Evolutionary conservation across 1,284 basidiomycete species (phyloP), one percentile per base, ranked within the genome.

Genomic region (Athelia psychrophila): DNA sequence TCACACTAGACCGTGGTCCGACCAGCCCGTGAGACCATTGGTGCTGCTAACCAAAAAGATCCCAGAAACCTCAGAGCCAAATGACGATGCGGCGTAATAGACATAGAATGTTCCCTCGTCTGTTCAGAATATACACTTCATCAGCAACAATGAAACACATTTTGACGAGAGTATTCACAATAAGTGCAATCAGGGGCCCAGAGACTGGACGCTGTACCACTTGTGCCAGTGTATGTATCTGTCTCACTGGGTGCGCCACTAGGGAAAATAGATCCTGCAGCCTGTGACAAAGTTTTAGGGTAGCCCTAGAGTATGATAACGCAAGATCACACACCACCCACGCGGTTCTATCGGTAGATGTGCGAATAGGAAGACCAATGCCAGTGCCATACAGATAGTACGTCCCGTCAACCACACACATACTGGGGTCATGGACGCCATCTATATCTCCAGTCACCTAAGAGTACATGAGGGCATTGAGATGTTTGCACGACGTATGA

Each of bases 61-160:
- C 4, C 36, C 62, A 23, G 62, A 64, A n/a, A 60, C 56, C 49
- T 62, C 60, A 10, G 61, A 62, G 3, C 62, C 62, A 38, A 62
- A 62, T 23, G 48, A 52, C 3, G 60, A 62, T 3, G 60, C 60
- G 1, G 60, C 59, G 35, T 62, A 62, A 51, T 58, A 62, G n/a
- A 62, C n/a, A 42, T 42, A 42, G 20, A 42, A 42, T 8, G 16
- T 42, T 22, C 8, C 6, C 9, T 42, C 38, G 38, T 18, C 38
- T 42, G 38, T 8, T 6, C 27, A 13, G 27, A 13, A 30, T 30
- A 30, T 6, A 13, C 27, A 13, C 27, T 30, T 6, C 5, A 30
- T 30, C 6, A 30, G 13, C 27, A 30, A 6, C 6, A 30, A 6
- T 5, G 27, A 30, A 30, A 13, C 5, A 13, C 27, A 30, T 5